Conservation (phyloP, 1,284 basidiomycete species). For the Meira nashicola region DNA sequence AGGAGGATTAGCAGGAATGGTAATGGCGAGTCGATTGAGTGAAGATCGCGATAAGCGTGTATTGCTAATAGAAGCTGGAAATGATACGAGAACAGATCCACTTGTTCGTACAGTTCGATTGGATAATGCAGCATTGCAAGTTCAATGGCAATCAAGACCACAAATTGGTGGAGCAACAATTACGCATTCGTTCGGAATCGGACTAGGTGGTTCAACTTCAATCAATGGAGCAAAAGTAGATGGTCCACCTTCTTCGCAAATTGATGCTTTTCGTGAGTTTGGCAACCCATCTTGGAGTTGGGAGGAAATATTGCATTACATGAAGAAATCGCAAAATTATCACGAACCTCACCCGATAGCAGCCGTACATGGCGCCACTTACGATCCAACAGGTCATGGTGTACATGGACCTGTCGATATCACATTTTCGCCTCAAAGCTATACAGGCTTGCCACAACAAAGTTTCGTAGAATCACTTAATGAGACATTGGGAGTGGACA, state of each 20-base stretch:
- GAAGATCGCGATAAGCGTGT: slow-evolving; percentile 34
- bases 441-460: neutral
- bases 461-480: slow-evolving; percentile 2
- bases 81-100: slow-evolving; percentile 26
- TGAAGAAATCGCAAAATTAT: slow-evolving; percentile 63
- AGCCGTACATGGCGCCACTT: slow-evolving; percentile 56
- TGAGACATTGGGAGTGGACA: slow-evolving; percentile 1
- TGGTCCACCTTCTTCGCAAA: slow-evolving; percentile 58
- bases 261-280: slow-evolving; percentile 5
- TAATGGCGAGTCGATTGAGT: slow-evolving; percentile 43
- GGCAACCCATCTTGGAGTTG: slow-evolving; percentile 46
- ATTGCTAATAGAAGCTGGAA: slow-evolving; percentile 49
- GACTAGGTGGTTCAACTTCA: slow-evolving; percentile 62
- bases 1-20: slow-evolving; percentile 45
- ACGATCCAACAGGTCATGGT: slow-evolving; percentile 58
- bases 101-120: slow-evolving; percentile 17
- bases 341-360: slow-evolving; percentile 60
- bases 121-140: slow-evolving; percentile 12
- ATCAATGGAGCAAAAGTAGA: slow-evolving; percentile 67
- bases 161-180: slow-evolving; percentile 58
- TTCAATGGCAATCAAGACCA: slow-evolving; percentile 1
- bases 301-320: slow-evolving; percentile 58
- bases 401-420: slow-evolving; percentile 61
- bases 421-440: slow-evolving; percentile 28
- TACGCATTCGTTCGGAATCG: slow-evolving; percentile 56